Evolutionary conservation across 139 green algal species (phyloP), one percentile per base, ranked within the genome.

Genomic region (Pedinophyceae sp.): DNA sequence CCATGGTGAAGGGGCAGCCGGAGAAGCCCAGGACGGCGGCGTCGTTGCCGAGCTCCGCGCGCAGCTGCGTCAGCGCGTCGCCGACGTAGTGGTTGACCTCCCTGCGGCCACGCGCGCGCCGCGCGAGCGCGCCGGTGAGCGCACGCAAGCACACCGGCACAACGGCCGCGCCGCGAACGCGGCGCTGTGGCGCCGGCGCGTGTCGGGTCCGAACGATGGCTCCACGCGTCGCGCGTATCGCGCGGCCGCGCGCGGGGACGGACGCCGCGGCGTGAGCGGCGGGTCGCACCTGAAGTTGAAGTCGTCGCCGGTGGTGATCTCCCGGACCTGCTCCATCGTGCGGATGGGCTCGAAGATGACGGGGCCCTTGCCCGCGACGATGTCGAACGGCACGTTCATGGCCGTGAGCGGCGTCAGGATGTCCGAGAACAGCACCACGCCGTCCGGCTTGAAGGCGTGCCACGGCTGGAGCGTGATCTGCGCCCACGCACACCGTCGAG

Each of bases 361-460:
- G 41, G 87, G 87, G 17, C 85, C 83, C 59, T 80, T 82, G 54
- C 78, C 81, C 17, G 56, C 49, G 34, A 67, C 55, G 61, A 95
- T 89, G 75, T 95, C 86, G 69, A 94, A 95, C 52, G 75, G 73
- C 59, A 95, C 94, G 78, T 89, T 89, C 87, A 95, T 94, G 62
- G 83, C 85, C 19, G 80, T 58, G n/a, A 93, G 74, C n/a, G 78
- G 81, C 2, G 87, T 95, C 18, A 95, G 69, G 67, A 95, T 95
- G 70, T 95, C 87, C 25, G 73, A 87, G 74, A 95, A 95, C 34
- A 95, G 78, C 66, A 95, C 88, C 22, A 95, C 84, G 48, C 87
- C 87, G 67, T 95, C 87, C 27, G 87, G 87, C 61, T 81, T 78
- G 77, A 94, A 95, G 0, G 82, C 86, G 40, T 74, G 62, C 84